Evolutionary conservation across 1,139 yeast genomes (phyloP).

Genomic region (Candida labiduridarum): DNA sequence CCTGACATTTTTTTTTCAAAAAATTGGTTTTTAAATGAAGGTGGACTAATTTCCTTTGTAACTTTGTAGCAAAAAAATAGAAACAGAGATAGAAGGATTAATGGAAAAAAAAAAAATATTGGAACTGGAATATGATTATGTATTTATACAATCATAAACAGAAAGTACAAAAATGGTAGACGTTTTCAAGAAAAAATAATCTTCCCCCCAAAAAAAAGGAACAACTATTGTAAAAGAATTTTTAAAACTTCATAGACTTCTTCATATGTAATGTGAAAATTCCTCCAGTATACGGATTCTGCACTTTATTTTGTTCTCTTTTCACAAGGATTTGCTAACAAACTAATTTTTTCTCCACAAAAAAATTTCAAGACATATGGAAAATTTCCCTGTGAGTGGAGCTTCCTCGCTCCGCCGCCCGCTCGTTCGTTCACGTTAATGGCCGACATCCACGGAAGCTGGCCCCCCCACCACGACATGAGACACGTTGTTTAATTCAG

Average conservation of each 20-base stretch:
- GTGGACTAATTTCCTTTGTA: too few relatives aligned
- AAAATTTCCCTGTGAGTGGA: neutral
- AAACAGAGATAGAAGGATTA: too few relatives aligned
- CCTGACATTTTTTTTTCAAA: conserved; percentile 28
- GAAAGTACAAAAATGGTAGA: neutral
- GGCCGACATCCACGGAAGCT: neutral
- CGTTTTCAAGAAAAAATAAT: neutral
- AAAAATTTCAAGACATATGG: neutral
- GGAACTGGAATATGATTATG: neutral
- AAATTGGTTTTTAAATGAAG: neutral
- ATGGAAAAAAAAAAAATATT: neutral
- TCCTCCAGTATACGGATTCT: neutral
- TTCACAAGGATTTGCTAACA: neutral
- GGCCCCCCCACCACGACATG: too few relatives aligned
- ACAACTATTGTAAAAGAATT: neutral
- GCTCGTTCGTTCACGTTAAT: neutral
- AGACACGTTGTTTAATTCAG: too few relatives aligned
- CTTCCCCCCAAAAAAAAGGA: neutral
- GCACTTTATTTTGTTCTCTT: neutral
- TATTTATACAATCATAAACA: neutral
- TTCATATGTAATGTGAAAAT: conserved; percentile 2
- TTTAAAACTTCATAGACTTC: neutral
- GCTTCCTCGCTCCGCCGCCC: neutral
- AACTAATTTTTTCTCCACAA: conserved; percentile 1
- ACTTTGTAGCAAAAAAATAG: neutral